Evolutionary conservation across 208 protist species (phyloP), one percentile per base, ranked within the genome.

Genomic region (Wallacemonas sp.): DNA sequence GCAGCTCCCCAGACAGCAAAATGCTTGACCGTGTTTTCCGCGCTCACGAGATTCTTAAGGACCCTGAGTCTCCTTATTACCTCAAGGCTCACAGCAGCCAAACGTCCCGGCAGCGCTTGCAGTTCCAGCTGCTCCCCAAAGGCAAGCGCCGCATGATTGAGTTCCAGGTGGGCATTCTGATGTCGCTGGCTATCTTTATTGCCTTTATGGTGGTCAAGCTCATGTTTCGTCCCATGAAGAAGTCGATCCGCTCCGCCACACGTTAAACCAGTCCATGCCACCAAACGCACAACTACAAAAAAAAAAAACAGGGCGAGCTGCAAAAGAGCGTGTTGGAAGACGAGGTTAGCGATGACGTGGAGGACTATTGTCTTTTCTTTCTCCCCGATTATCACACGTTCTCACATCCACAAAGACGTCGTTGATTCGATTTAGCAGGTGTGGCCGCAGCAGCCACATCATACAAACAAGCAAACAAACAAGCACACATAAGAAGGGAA

Each of bases 121-220:
- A 91, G 76, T 91, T 94, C 53, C 79, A 91, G 65, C 68, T 94
- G 34, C 74, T 94, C n/a, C 85, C 88, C n/a, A 86, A 84, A 55
- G 65, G 59, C 27, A 78, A 94, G 62, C 77, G 83, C 21, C 68
- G 71, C 8, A 34, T 94, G 27, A 80, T 94, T 66, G 68, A 90
- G 60, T 14, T 82, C 24, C 87, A 93, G 71, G 81, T 88, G 6
- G 79, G 72, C 39, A 42, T 90, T 1, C 36, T 90, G 26, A 80
- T 91, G 74, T 33, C 71, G 14, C 36, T 90, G 5, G 44, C 79
- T 11, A 46, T 75, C 12, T 75, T 53, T 6, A 59, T 89, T 21
- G 75, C 66, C 8, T 51, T 88, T 44, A 61, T 91, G 28, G 74
- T 84, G 17, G 60, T 94, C 19, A 73, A 75, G 19, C 53, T 91